A percentile compares a stretch with the other conserved stretches of the same genome.
These are phyloP conservation scores for Xanthoconium purpureum DNA, from an alignment of 768 basidiomycete genomes.

Conservation along the genomic window DNA sequence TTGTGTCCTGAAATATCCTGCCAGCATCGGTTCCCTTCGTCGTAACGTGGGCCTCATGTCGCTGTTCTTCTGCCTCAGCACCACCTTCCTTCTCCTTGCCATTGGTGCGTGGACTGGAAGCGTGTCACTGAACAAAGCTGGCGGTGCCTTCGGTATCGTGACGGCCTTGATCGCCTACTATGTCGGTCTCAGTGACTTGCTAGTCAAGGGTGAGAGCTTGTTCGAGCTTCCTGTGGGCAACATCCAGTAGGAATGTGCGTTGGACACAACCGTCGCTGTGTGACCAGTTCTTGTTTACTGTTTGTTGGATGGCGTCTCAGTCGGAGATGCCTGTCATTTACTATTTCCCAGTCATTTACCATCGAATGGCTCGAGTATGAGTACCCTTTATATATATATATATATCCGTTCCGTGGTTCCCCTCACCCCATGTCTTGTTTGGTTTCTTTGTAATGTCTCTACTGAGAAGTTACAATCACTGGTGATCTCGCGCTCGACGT, in stretches of 20 bases:
- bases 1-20: background rate
- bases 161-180: constrained; percentile 50
- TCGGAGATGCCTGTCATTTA: background rate
- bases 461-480: background rate
- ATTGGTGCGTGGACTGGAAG: constrained; percentile 36
- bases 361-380: background rate
- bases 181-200: constrained; percentile 40
- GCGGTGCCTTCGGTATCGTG: constrained; percentile 44
- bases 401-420: background rate
- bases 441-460: background rate
- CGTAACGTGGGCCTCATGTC: constrained; percentile 48
- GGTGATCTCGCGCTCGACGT: too few relatives aligned
- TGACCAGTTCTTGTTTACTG: background rate
- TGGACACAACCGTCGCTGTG: background rate
- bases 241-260: constrained; percentile 9
- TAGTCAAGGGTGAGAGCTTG: constrained; percentile 37
- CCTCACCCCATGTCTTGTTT: background rate
- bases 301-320: background rate
- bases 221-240: constrained; percentile 41
- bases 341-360: constrained; percentile 6
- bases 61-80: constrained; percentile 50
- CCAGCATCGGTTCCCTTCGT: constrained; percentile 48
- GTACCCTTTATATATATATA: background rate
- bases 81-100: constrained; percentile 51
- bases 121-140: constrained; percentile 32